Base-by-base conservation (phyloP, 345 rosid genomes). In the Lagerstroemia speciosa region DNA sequence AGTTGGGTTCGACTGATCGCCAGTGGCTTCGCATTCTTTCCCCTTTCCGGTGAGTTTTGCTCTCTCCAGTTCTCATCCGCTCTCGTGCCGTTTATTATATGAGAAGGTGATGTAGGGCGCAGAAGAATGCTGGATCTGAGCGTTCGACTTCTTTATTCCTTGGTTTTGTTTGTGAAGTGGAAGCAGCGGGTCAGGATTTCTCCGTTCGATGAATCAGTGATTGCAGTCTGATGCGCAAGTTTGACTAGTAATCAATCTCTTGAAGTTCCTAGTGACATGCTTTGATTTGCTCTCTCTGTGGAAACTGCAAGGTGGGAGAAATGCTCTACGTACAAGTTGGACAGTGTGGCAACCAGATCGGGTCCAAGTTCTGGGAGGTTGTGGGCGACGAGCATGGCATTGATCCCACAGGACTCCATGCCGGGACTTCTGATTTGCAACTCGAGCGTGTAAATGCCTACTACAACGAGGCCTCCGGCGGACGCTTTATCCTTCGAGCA, bases 401-500 rank as follows among this genome's bases (percentile, higher is more conserved):
- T 19, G 63, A 58, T 58, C 63, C 63, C 63, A 58, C 63, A 27
- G 63, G 63, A 27, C 33, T 19, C 29, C 29, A 58, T 19, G 14
- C 33, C 14, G 63, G 63, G 34, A 58, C 63, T 14, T 58, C 63
- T 12, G 63, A 58, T 14, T 58, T 58, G 33, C 63, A 58, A 7
- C 63, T 58, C 34, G 63, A 58, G 63, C 63, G 63, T 27, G 63
- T 58, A 14, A 58, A 58, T 58, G 63, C 29, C 63, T 58, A 58
- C 63, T 58, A 58, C 34, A 58, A 58, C 15, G 63, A 58, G 30
- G 63, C 63, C 63, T 3, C 63, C 4, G 29, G 63, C 29, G 63
- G 63, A 58, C 63, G 63, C 20, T 58, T 58, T 58, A 34, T 58
- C 29, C 63, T 34, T 30, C 63, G 63, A 11, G 63, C 63, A 27